Base-by-base conservation (phyloP, 2,329 filamentous ascomycete species). In the Ceratocystis cubensis region DNA sequence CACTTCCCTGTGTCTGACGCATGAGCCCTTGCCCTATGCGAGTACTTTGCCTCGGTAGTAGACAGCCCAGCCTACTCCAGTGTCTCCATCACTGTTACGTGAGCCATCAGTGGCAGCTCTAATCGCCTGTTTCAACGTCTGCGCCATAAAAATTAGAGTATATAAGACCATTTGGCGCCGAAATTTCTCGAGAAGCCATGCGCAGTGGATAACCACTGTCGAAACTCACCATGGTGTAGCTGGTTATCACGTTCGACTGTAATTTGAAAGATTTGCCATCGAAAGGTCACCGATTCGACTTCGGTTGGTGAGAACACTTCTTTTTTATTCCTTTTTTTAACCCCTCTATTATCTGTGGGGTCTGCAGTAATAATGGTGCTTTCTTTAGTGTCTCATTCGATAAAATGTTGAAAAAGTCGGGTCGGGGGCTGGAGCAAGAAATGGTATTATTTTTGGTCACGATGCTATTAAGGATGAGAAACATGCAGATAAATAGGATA, bases 241-340 rank as follows among this genome's bases (percentile, higher is more conserved):
- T 65, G 64, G 64, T 66, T 66, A 66, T 64, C 64, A 66, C 66
- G 64, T 68, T 66, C 59, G 59, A 65, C 64, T 68, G 66, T 63
- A 68, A 63, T 15, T 65, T 66, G 59, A 15, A 66, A 62, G 22
- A 46, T 48, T 66, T 68, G 66, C 56, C 53, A 65, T 67, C 63
- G 63, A 67, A 65, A 67, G 63, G 63, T 67, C 63, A 67, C 46
- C 53, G 63, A 65, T 62, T 63, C 53, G 56, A 67, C 41, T 67
- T 65, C 66, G 62, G 66, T 65, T 65, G 63, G 66, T 67, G 66
- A 67, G 66, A 67, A 20, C 44, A 67, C 48, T 28, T 50, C 8
- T 28, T 62, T 22, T 22, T 44, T 56, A 33, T 13, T 10, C 1
- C 25, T 30, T 41, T 20, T 45, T 44, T 53, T 56, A 0, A 33